Base-by-base conservation (phyloP, 805 yeast genomes). In the Komagataella ulmi region DNA sequence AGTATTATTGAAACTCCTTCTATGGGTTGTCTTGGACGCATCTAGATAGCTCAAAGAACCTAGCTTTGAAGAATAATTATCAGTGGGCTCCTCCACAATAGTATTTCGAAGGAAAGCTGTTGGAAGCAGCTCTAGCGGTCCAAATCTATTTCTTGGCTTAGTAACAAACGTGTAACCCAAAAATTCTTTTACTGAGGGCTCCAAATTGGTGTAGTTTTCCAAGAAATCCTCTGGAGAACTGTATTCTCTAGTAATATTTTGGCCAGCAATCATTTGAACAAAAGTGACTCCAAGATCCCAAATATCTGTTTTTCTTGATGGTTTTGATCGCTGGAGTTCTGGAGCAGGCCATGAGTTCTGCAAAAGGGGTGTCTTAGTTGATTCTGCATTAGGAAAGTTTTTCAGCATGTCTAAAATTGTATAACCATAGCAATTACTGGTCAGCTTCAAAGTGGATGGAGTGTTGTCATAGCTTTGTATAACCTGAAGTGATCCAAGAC, bases 231-330 rank as follows among this genome's bases (percentile, higher is more conserved):
- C 70, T 0, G 91, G 88, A 1, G 80, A 77, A 3, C 74, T 67
- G 58, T 71, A 84, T 21, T 75, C 77, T 8, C 77, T 72, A 0
- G 78, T 67, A 1, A 75, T 69, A 48, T 78, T 81, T 2, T 72
- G 67, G 0, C 95, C 91, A 47, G 75, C 70, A 3, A 87, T 71
- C 62, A 83, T 69, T 55, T 85, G 80, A 17, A 81, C 73, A 57
- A 91, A 83, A 6, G 85, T 64, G 0, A 87, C 87, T 6, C 97
- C 99, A 45, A 89, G 67, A 60, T 86, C 86, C 98, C 98, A 93
- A 7, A 93, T 84, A 68, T 93, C 99, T 0, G 97, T 82, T 63
- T 88, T 86, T 44, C 89, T 71, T 53, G 83, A 83, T 12, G 85
- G 83, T 52, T 74, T 77, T 43, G 65, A 59, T 49, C 62, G 67